Base-by-base conservation (phyloP, 2,329 filamentous ascomycete species). In the Oidium heveae region DNA sequence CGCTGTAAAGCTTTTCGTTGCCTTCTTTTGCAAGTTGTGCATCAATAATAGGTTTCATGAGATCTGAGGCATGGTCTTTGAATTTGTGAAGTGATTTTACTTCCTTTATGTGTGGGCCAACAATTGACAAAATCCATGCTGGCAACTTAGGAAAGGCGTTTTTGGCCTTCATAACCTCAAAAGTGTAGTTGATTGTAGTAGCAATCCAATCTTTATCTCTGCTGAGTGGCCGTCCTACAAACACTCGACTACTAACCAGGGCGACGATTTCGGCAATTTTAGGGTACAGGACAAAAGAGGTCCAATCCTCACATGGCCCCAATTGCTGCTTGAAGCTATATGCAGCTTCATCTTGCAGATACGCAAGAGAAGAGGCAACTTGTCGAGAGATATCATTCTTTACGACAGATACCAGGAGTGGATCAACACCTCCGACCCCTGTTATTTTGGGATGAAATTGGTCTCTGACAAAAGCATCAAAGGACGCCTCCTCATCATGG, bases 141-240 rank as follows among this genome's bases (percentile, higher is more conserved):
- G 52, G 37, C 37, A 10, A 53, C 16, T 53, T 39, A 12, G 3
- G 22, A 16, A 32, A 22, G 16, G 37, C 52, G 33, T 54, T n/a
- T 18, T 7, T 13, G 1, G 20, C 37, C n/a, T 5, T 46, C 20
- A 54, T 44, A 4, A 24, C 13, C 4, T 54, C 10, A 10, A 18
- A 47, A 34, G 52, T 47, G 24, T 46, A 54, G n/a, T 44, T 18
- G 9, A 54, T 24, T 2, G 22, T 54, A 16, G 22, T 24, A 8
- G 28, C 15, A 4, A 54, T 8, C 52, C 52, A 55, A 34, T 55
- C 54, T 18, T 56, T 33, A 4, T 56, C 18, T 33, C 55, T 18
- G 9, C 41, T 49, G 1, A 56, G 43, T 18, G 43, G 33, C 8
- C 32, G 24, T 18, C 55, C 55, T 2, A 56, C 22, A 46, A 56